These are phyloP conservation scores for Trichosanthes truncata DNA, from an alignment of 306 rosid genomes.

Conservation along the genomic window DNA sequence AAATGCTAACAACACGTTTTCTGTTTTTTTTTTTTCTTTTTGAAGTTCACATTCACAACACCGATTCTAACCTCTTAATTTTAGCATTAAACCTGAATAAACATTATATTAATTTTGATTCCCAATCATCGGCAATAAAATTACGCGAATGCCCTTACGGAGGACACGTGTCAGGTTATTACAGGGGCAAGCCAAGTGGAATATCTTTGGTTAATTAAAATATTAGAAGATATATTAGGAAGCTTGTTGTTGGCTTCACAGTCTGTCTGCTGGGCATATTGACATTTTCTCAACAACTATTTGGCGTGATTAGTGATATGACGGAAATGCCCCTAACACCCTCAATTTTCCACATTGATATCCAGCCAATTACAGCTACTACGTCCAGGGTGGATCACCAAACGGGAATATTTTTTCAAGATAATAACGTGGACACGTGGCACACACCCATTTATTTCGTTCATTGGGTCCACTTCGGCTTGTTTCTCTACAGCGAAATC, in stretches of 20 bases:
- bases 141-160: background rate
- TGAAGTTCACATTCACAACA: background rate
- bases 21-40: too few species aligned
- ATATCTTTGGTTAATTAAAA: background rate
- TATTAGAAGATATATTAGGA: background rate
- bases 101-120: background rate
- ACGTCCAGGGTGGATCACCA: conserved; percentile 3
- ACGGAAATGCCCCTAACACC: background rate
- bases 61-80: background rate
- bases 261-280: background rate
- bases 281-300: background rate
- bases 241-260: background rate
- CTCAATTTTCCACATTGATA: background rate
- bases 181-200: background rate
- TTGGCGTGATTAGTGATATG: background rate
- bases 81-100: background rate
- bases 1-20: too few species aligned
- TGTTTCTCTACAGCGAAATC: background rate
- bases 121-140: fast-evolving
- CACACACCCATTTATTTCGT: background rate
- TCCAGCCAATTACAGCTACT: conserved; percentile 2
- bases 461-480: background rate
- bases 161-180: background rate
- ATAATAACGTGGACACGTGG: background rate
- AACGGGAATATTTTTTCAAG: background rate